These are phyloP conservation scores for Tulasnella sp. DNA, from an alignment of 768 basidiomycete genomes.

Conservation along the genomic window DNA sequence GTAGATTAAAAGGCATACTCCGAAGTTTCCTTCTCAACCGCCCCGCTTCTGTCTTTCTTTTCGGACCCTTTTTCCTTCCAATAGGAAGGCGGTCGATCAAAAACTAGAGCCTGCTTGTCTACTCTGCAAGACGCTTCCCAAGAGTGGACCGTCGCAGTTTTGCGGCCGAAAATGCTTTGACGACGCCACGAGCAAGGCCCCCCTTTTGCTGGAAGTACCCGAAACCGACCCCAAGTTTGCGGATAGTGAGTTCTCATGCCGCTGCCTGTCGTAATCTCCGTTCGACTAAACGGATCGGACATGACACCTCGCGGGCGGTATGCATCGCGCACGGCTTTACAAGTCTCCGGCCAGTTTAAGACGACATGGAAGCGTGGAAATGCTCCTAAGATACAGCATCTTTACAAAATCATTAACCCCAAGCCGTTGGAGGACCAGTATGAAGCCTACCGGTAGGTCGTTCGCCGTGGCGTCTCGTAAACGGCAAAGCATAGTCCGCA, in stretches of 20 bases:
- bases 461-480: neutral
- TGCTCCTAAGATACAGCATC: neutral
- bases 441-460: conserved; percentile 2
- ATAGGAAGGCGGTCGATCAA: neutral
- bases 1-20: neutral
- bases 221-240: conserved; percentile 1
- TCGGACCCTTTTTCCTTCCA: neutral
- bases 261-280: neutral
- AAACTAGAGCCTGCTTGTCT: conserved; percentile 1
- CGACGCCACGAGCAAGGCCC: neutral
- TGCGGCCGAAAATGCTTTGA: neutral
- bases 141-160: neutral
- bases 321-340: too few relatives aligned
- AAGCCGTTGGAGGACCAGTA: neutral
- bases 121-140: neutral
- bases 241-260: neutral
- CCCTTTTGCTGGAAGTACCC: conserved; percentile 4
- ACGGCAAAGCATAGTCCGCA: too few relatives aligned
- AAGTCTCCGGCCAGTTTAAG: conserved; percentile 6
- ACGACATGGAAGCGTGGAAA: neutral
- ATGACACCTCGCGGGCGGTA: too few relatives aligned
- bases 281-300: neutral
- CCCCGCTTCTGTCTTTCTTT: neutral
- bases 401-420: conserved; percentile 6
- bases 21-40: neutral